Base-by-base conservation (phyloP, 495 filamentous ascomycete species). In the Penicillium malachiteum region DNA sequence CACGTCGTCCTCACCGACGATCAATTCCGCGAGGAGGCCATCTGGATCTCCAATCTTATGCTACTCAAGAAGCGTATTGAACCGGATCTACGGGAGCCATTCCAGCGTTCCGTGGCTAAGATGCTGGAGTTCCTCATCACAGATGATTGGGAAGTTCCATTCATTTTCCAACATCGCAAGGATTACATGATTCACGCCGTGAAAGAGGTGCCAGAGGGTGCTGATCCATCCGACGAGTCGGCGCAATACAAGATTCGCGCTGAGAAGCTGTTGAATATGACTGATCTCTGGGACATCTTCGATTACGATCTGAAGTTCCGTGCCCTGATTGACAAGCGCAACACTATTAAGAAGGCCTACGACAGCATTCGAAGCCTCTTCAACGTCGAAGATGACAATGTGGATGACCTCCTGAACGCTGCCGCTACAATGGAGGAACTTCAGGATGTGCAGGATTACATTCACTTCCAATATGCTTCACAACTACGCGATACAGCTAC, bases 141-240 rank as follows among this genome's bases (percentile, higher is more conserved):
- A 7, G 92, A 97, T 57, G 88, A 95, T 51, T 90, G 88, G 67
- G 94, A 98, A 65, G 92, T 97, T 4, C 93, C 94, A 0, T 98
- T 94, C 66, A 92, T 98, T 58, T 97, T 96, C 71, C 95, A 97
- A 65, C 93, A 98, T 61, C 90, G 95, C 37, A 92, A 96, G 69
- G 94, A 98, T 68, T 97, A 97, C 69, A 84, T 98, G 56, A 97
- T 97, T 56, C 91, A 98, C 62, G 87, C 91, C 44, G 86, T 85
- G 53, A 92, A 90, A 70, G 81, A 87, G 11, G 76, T 82, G 32
- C 58, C 73, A 13, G 73, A 79, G 16, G 79, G 75, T 7, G 78
- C 80, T 49, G 71, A 72, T 9, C 65, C 68, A 41, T 84, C 86
- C 49, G 84, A 83, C 17, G 85, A 89, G 61, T 85, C 82, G 3